phyloP scores from a whole-genome alignment of 352 stramenopile genomes.

The Thalassiosira exigua region DNA sequence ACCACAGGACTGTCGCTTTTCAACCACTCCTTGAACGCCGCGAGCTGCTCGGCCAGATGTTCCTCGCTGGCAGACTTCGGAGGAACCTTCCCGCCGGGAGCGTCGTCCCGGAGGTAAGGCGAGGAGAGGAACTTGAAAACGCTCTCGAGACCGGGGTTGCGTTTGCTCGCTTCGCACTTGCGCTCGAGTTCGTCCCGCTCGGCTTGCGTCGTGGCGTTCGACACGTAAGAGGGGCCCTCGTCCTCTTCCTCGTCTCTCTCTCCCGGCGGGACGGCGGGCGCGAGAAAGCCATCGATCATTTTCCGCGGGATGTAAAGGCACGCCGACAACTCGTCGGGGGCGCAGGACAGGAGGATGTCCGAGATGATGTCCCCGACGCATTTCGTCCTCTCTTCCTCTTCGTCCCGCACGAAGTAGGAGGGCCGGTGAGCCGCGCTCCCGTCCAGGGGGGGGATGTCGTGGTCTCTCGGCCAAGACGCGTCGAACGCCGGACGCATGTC shows the following conservation, averaged over 20 bases:
- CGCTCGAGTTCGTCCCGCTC: background rate
- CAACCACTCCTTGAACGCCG: conserved; percentile 14
- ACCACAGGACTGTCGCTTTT: background rate
- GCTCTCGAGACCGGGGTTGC: conserved; percentile 1
- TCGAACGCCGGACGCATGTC: conserved; percentile 17
- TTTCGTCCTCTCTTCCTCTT: no score
- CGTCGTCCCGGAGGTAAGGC: conserved; percentile 21
- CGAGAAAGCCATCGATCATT: conserved; percentile 4
- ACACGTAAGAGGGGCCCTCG: background rate
- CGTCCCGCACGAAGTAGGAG: no score
- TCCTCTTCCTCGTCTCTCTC: background rate
- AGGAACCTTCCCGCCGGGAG: background rate
- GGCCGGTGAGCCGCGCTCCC: background rate
- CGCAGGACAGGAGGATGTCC: conserved; percentile 19
- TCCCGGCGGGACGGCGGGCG: background rate
- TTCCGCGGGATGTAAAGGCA: conserved; percentile 15
- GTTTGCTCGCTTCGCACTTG: background rate
- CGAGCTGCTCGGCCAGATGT: background rate
- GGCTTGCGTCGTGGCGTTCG: background rate
- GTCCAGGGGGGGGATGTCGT: conserved; percentile 7
- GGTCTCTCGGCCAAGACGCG: conserved; percentile 7
- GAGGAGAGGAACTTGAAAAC: conserved; percentile 25
- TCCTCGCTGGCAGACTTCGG: conserved; percentile 9
- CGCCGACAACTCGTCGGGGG: conserved; percentile 19
- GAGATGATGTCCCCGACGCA: no score